Conservation (phyloP, 306 rosid genomes). For the Hippophae gyantsensis region DNA sequence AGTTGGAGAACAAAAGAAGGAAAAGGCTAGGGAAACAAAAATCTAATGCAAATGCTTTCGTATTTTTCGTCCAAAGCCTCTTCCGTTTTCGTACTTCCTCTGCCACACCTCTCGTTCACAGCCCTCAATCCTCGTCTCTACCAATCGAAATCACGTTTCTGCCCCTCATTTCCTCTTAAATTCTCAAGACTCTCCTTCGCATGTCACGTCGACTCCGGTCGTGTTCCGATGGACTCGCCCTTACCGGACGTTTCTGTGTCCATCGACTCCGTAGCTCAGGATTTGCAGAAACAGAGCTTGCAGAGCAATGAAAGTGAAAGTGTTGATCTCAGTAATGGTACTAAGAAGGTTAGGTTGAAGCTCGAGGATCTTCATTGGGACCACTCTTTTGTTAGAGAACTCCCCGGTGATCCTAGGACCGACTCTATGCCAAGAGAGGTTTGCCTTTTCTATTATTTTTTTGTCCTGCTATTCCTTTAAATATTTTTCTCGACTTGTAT, state of each 20-base stretch:
- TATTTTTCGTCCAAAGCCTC: constrained; percentile 38
- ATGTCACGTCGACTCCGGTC: constrained; percentile 22
- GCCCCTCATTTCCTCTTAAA: constrained; percentile 13
- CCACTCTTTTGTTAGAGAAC: constrained; percentile 54
- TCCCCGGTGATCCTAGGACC: constrained; percentile 73
- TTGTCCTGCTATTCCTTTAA: background rate
- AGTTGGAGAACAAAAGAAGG: background rate
- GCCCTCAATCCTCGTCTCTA: constrained; percentile 24
- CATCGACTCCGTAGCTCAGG: constrained; percentile 55
- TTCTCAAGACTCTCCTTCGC: constrained; percentile 14
- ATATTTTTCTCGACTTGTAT: background rate
- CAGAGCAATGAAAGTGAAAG: constrained; percentile 9
- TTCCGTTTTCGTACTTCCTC: constrained; percentile 9
- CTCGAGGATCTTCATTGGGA: constrained; percentile 94
- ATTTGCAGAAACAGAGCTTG: constrained; percentile 55
- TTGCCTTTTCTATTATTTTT: background rate
- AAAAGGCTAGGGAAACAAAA: background rate
- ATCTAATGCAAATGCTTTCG: constrained; percentile 26
- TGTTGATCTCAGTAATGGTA: constrained; percentile 6
- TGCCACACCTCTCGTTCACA: constrained; percentile 17
- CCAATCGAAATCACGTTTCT: constrained; percentile 25
- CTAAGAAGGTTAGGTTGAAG: constrained; percentile 14
- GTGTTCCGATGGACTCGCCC: constrained; percentile 51
- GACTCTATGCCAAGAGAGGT: constrained; percentile 80
- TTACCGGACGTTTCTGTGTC: constrained; percentile 32